Evolutionary conservation across 2,329 filamentous ascomycete species (phyloP), one percentile per base, ranked within the genome.

Genomic region (Paecilomyces sp.): DNA sequence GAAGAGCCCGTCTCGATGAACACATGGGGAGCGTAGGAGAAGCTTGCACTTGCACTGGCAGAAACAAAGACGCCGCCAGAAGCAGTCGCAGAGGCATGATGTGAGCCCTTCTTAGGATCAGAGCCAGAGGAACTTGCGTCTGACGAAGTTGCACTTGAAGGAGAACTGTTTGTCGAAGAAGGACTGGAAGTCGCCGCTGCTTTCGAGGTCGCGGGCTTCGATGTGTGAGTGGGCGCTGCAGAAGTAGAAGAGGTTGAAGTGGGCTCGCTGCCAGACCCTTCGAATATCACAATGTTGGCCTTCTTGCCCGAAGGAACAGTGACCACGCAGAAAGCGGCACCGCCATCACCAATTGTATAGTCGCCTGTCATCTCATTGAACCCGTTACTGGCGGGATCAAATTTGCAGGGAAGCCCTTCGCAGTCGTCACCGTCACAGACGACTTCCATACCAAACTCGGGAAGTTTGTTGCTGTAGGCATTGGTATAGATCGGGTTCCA

Each of bases 401-500:
- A 90, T 61, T 81, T 80, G 77, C 90, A 92, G 8, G 89, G 89
- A n/a, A 89, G 76, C 13, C 89, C 89, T 67, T 86, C 86, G 78
- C 90, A 93, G 59, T 81, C 76, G 25, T 80, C 82, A 33, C 82
- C 81, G 6, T 83, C 81, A 71, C 90, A 93, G 68, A 87, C 84
- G 65, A 93, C 85, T 71, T 85, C 85, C 58, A 92, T 72, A 63
- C 88, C 89, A 65, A 84, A 92, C 5, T 77, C 80, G 6, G 89
- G 89, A 63, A 82, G 81, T 22, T 77, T 81, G 64, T 80, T 76
- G 54, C 80, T 79, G 68, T 90, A 79, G 56, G 63, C 83, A 75
- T 67, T 80, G 67, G 81, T 80, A 74, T 85, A 92, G 62, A 90
- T 88, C 25, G 90, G 90, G 74, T 92, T 92, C 82, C 86, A 89